phyloP scores from a whole-genome alignment of 768 basidiomycete genomes.

The Tephrocybe sp. region DNA sequence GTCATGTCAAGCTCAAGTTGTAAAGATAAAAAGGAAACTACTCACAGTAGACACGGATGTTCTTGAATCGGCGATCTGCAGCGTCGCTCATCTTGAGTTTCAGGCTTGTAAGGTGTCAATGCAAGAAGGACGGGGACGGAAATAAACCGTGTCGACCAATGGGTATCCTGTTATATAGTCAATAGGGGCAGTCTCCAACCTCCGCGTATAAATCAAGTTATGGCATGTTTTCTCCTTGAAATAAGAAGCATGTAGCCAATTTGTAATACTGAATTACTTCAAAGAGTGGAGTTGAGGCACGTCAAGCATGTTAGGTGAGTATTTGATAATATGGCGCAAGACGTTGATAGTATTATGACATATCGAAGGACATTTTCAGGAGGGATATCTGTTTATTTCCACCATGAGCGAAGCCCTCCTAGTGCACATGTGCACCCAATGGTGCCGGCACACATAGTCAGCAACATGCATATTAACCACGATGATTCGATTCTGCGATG shows the following conservation, averaged over 20 bases:
- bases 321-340: background rate
- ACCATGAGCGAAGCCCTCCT: too few relatives aligned
- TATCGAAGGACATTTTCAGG: too few relatives aligned
- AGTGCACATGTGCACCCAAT: too few relatives aligned
- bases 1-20: background rate
- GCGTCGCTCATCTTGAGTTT: background rate
- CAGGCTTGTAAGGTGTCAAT: background rate
- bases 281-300: background rate
- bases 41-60: slow-evolving; percentile 22
- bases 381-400: too few relatives aligned
- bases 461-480: too few relatives aligned
- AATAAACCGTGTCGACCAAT: background rate
- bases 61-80: slow-evolving; percentile 14
- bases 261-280: background rate
- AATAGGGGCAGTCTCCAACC: too few relatives aligned
- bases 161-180: background rate
- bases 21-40: background rate
- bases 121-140: background rate
- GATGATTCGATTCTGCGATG: too few relatives aligned
- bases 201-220: background rate
- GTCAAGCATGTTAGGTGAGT: background rate
- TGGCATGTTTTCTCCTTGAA: background rate
- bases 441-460: too few relatives aligned
- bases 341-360: background rate
- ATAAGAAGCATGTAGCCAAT: background rate